Evolutionary conservation across 805 yeast species (phyloP).

Genomic region (Hanseniaspora lachancei): DNA sequence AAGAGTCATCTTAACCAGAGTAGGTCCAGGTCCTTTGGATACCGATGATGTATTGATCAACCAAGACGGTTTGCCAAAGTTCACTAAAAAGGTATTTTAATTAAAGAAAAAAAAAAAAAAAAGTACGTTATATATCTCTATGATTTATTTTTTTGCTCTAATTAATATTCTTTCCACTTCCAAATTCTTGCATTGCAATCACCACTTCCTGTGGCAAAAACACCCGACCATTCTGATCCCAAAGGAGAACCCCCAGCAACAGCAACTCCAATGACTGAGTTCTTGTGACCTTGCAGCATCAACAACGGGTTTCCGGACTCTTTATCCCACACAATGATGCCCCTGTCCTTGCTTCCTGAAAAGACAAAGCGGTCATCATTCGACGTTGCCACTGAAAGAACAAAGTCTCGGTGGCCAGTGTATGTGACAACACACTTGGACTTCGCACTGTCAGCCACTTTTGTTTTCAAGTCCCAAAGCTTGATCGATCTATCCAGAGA

Average conservation of each 20-base stretch:
- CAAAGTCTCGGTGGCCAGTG: conserved; percentile 93
- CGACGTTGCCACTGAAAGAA: conserved; percentile 82
- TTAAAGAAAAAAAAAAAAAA: background rate
- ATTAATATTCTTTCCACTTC: conserved; percentile 47
- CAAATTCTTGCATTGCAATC: conserved; percentile 96
- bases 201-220: conserved; percentile 95
- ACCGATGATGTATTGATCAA: conserved; percentile 45
- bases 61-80: conserved; percentile 43
- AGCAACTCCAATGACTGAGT: conserved; percentile 87
- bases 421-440: conserved; percentile 76
- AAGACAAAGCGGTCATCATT: conserved; percentile 84
- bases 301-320: conserved; percentile 78
- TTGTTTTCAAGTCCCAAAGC: conserved; percentile 73
- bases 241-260: conserved; percentile 66
- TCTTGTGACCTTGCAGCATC: conserved; percentile 93
- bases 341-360: conserved; percentile 93
- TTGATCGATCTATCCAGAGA: conserved; percentile 92
- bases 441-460: conserved; percentile 21
- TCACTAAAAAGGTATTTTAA: background rate
- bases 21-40: conserved; percentile 76
- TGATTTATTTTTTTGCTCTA: background rate
- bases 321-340: conserved; percentile 95
- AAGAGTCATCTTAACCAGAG: conserved; percentile 68
- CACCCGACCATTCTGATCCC: conserved; percentile 48
- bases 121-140: background rate